Base-by-base conservation (phyloP, 257 asterid species). In the Paulownia fortunei region DNA sequence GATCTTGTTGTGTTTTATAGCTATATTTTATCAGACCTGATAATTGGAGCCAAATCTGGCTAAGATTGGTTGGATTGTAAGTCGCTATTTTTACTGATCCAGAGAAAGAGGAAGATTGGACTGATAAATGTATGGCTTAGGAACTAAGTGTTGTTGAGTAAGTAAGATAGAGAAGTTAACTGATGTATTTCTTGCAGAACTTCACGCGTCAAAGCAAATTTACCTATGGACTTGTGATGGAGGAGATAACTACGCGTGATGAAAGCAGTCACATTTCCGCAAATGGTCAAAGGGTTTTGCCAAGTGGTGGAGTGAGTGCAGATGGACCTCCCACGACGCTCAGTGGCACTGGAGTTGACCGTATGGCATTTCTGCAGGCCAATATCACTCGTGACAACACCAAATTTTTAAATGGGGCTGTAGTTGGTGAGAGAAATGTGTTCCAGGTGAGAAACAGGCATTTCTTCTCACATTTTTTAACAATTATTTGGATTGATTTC, bases 291-390 rank as follows among this genome's bases (percentile, higher is more conserved):
- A 87, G 93, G 80, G 81, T 93, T 60, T 58, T 88, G 73, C 90
- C 91, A 13, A 89, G 86, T 84, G 97, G 96, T 61, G 92, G 89
- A 74, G 84, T 87, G 49, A 88, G 94, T 54, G 84, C 87, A 18
- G 91, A 93, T 83, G 98, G 98, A 79, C 98, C 98, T 42, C 96
- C 97, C 18, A 93, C 98, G 41, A 93, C 98, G 6, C 90, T 93
- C 71, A 93, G 97, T 79, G 98, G 96, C 75, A 89, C 96, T 26
- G 97, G 97, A 71, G 86, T 87, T 41, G 98, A 93, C 76, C 89
- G 82, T 5, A 81, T 93, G 97, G 96, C 88, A 32, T 91, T 93
- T 76, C 73, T 86, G 59, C 97, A 93, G 81, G 94, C 93, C 30
- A 93, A 91, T 80, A 87, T 91, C 76, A 91, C 96, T 4, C 82